These are phyloP conservation scores for Suillus tomentosus DNA, from an alignment of 768 basidiomycete genomes.

Conservation along the genomic window DNA sequence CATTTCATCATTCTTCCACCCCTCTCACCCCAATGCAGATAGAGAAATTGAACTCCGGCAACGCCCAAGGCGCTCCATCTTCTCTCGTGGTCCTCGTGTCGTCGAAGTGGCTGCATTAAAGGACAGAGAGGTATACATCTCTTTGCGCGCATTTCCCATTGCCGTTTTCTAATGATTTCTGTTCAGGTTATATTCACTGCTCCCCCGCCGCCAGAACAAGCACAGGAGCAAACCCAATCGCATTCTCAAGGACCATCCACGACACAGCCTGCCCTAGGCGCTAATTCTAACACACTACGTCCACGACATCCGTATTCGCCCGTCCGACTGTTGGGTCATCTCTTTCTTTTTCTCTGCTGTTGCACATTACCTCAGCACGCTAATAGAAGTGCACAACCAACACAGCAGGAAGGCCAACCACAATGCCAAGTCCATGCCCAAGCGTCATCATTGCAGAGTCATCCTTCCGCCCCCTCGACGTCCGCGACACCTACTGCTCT, in stretches of 20 bases:
- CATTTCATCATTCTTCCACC: neutral
- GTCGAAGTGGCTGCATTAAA: neutral
- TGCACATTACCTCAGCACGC: too few relatives aligned
- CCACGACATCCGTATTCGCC: neutral
- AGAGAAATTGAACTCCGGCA: neutral
- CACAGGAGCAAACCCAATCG: neutral
- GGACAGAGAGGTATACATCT: neutral
- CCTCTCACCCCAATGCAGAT: neutral
- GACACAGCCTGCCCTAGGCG: neutral
- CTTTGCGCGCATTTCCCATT: neutral
- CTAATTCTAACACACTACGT: neutral
- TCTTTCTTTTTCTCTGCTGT: neutral
- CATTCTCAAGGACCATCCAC: neutral
- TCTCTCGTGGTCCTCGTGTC: neutral
- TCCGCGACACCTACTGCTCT: neutral
- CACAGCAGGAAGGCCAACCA: too few relatives aligned
- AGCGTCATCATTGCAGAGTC: neutral
- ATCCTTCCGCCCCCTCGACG: neutral
- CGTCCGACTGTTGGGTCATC: neutral
- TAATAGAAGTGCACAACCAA: too few relatives aligned
- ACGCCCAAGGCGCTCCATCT: neutral
- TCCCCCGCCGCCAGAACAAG: neutral
- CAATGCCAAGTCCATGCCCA: too few relatives aligned
- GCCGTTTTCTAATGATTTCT: neutral
- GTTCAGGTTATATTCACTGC: neutral